Evolutionary conservation across 306 rosid species (phyloP).

Genomic region (Trifolium subterraneum): DNA sequence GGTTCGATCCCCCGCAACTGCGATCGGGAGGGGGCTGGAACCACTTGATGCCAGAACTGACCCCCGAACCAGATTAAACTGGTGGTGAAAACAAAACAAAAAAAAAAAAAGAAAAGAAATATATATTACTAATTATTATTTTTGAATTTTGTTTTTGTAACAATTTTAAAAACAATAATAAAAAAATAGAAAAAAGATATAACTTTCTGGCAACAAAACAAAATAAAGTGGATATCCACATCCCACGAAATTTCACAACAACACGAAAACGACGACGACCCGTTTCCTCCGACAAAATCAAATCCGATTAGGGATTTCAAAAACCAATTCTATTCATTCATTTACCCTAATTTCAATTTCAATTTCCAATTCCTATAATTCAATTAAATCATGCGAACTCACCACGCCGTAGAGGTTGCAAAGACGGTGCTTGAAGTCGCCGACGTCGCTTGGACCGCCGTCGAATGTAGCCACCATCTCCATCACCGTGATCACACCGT

Average conservation of each 20-base stretch:
- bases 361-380: neutral
- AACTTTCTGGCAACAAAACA: no score
- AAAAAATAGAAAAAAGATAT: no score
- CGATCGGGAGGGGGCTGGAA: no score
- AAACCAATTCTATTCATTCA: neutral
- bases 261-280: slow-evolving; percentile 23
- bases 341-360: slow-evolving; percentile 18
- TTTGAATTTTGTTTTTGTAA: no score
- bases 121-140: no score
- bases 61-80: no score
- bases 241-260: neutral
- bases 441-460: slow-evolving; percentile 87
- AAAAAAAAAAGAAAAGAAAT: no score
- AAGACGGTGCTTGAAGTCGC: slow-evolving; percentile 97
- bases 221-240: neutral
- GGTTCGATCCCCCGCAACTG: no score
- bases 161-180: no score
- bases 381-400: slow-evolving; percentile 57
- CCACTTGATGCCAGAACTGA: no score
- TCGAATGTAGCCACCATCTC: slow-evolving; percentile 67
- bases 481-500: slow-evolving; percentile 40
- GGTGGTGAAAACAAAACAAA: no score
- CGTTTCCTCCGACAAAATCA: neutral
- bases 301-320: slow-evolving; percentile 6
- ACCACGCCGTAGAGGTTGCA: slow-evolving; percentile 69